Percentiles rank a stretch among this genome's conserved stretches.
phyloP scores from a whole-genome alignment of 2,329 filamentous ascomycete species.

The Podosphaera xanthii region DNA sequence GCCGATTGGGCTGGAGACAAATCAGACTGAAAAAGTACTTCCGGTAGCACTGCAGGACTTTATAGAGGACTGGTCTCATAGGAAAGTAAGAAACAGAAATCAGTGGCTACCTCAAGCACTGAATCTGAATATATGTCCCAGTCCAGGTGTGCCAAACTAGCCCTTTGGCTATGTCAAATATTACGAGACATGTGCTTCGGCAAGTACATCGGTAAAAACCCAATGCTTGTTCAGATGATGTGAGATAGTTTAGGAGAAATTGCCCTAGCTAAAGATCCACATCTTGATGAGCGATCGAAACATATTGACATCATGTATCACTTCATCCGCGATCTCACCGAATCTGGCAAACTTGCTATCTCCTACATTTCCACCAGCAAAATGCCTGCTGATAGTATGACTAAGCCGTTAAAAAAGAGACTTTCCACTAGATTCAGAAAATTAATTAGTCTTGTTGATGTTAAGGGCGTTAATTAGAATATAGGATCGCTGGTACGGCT shows the following conservation, averaged over 20 bases:
- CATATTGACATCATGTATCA: background rate
- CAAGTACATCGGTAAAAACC: background rate
- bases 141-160: background rate
- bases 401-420: background rate
- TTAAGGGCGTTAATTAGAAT: too few relatives aligned
- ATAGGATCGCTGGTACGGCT: too few relatives aligned
- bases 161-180: background rate
- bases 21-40: too few relatives aligned
- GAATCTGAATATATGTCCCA: too few relatives aligned
- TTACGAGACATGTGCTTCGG: background rate
- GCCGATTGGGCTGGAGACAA: background rate
- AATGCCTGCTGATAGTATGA: background rate
- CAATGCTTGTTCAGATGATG: too few relatives aligned
- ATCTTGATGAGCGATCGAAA: background rate
- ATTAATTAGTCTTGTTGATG: too few relatives aligned
- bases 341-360: background rate
- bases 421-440: too few relatives aligned
- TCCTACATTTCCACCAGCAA: background rate
- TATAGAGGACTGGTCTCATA: too few relatives aligned
- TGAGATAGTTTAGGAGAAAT: background rate
- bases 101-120: too few relatives aligned
- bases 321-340: background rate
- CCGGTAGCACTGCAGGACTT: too few relatives aligned
- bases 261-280: background rate
- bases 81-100: too few relatives aligned